phyloP scores from a whole-genome alignment of 1,139 yeast genomes.

The Pneumocystis canis region DNA sequence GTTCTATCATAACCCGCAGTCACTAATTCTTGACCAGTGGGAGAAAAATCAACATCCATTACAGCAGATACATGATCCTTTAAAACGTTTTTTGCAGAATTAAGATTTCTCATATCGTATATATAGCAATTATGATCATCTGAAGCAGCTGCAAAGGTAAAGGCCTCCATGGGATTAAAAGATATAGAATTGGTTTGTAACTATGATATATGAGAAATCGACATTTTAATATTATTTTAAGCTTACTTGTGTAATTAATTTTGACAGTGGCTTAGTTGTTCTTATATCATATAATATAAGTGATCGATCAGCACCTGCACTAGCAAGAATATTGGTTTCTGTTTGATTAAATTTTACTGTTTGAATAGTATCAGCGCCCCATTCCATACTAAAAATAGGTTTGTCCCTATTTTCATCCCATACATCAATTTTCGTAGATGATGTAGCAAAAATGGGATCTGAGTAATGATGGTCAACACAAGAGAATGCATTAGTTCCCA shows the following conservation, averaged over 20 bases:
- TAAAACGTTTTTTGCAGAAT: slow-evolving; percentile 62
- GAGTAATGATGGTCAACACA: slow-evolving; percentile 75
- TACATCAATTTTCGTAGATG: slow-evolving; percentile 73
- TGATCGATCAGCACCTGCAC: slow-evolving; percentile 86
- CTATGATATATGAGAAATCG: slow-evolving; percentile 18
- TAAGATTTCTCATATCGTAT: slow-evolving; percentile 91
- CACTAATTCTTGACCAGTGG: slow-evolving; percentile 92
- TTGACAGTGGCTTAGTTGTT: slow-evolving; percentile 86
- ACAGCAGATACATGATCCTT: slow-evolving; percentile 96
- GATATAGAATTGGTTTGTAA: slow-evolving; percentile 74
- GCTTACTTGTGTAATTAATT: slow-evolving; percentile 43
- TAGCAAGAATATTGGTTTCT: slow-evolving; percentile 76
- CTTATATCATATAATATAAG: slow-evolving; percentile 81
- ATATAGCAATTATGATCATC: slow-evolving; percentile 92
- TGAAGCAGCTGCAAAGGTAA: slow-evolving; percentile 75
- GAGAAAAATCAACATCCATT: slow-evolving; percentile 85
- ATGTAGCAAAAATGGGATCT: slow-evolving; percentile 70
- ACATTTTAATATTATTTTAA: not conserved
- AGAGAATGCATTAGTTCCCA: slow-evolving; percentile 74
- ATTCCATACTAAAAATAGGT: slow-evolving; percentile 61
- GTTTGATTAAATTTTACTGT: slow-evolving; percentile 78
- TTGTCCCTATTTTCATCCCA: slow-evolving; percentile 80
- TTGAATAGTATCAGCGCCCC: slow-evolving; percentile 91
- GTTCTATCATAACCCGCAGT: slow-evolving; percentile 94
- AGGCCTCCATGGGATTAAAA: slow-evolving; percentile 98